Conservation (phyloP, 371 early-diverging fungal species). For the Haplosporangium sp. region DNA sequence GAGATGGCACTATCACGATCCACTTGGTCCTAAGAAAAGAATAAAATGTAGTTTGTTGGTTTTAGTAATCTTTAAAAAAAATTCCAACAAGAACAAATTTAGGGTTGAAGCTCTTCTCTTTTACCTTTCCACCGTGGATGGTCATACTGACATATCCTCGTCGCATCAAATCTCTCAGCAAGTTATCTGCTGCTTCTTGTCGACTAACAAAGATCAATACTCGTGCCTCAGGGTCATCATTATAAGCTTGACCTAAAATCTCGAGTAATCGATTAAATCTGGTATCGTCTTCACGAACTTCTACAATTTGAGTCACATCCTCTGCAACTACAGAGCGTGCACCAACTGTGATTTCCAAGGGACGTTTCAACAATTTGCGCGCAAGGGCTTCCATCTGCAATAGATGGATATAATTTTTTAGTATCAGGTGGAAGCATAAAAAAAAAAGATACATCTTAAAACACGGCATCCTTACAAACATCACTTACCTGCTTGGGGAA, state of each 20-base stretch:
- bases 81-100: neutral
- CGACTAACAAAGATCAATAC: conserved; percentile 95
- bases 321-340: conserved; percentile 90
- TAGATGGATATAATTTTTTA: neutral
- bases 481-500: conserved; percentile 86
- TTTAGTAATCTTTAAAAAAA: neutral
- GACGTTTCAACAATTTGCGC: conserved; percentile 89
- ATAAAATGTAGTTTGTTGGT: neutral
- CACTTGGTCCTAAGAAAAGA: conserved; percentile 77
- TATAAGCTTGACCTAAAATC: conserved; percentile 86
- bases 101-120: neutral
- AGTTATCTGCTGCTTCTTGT: conserved; percentile 94
- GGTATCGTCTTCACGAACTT: conserved; percentile 85
- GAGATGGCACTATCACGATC: conserved; percentile 94
- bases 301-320: conserved; percentile 92
- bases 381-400: conserved; percentile 96
- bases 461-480: neutral
- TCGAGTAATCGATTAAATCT: conserved; percentile 92
- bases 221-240: conserved; percentile 72
- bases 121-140: conserved; percentile 94
- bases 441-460: neutral
- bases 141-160: conserved; percentile 94
- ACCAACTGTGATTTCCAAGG: conserved; percentile 96
- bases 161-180: conserved; percentile 86
- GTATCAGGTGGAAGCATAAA: too few relatives aligned